Evolutionary conservation across 1,139 yeast genomes (phyloP), one percentile per base, ranked within the genome.

Genomic region (Kodamaea fungicola): DNA sequence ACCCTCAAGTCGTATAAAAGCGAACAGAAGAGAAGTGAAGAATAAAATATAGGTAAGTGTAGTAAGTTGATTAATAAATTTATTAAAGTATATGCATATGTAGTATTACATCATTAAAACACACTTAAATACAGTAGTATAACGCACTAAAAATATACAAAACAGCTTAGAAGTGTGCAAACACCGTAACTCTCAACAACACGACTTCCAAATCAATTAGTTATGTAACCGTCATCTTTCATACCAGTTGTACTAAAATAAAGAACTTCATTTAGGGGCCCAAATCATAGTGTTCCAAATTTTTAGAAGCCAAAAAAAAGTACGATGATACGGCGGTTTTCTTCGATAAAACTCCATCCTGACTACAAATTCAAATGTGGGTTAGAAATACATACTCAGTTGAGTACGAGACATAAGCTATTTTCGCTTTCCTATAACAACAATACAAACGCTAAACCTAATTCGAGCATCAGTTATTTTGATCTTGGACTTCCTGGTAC

Each of bases 401-500:
- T 92, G 38, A 73, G 78, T 45, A 87, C 97, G 0, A 59, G 64
- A 30, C 68, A 75, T 42, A 92, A 92, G 56, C 76, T 92, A 26
- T 92, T 92, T 49, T 85, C 96, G 1, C 52, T 70, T 8, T 73
- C 89, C 0, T 60, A 60, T 5, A 65, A 76, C 32, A 64, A 69
- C 38, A 70, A 78, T 42, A 24, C 27, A 7, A 67, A 71, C 30
- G 73, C 76, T 0, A 47, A 53, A 1, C 95, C 96, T 3, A 92
- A 92, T 59, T 52, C 83, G 3, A 73, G 74, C 32, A 79, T 86
- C 1, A 83, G 95, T 24, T 86, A 66, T 53, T 92, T 83, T 52
- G 99, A 92, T 59, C 74, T 83, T 12, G 88, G 94, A 1, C 59
- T 94, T 22, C 98, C 98, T 0, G 99, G 99, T 1, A 81, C 97